Conservation (phyloP, 1,139 yeast species). For the Diutina ranongensis region DNA sequence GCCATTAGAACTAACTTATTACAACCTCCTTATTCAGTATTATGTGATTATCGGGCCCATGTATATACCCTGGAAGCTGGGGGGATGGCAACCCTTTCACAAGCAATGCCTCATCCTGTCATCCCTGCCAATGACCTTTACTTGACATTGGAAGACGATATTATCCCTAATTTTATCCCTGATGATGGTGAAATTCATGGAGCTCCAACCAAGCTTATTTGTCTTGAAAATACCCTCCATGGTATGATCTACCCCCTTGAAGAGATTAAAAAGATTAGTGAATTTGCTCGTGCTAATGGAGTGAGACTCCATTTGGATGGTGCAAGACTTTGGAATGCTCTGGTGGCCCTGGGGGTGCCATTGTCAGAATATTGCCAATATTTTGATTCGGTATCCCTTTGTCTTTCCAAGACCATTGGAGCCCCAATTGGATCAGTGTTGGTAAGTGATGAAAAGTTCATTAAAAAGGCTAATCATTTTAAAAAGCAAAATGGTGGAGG, state of each 20-base stretch:
- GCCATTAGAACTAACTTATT: slow-evolving; percentile 28
- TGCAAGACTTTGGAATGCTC: slow-evolving; percentile 37
- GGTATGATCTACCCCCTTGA: slow-evolving; percentile 34
- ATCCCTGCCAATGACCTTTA: slow-evolving; percentile 26
- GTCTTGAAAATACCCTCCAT: slow-evolving; percentile 35
- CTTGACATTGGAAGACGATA: slow-evolving; percentile 29
- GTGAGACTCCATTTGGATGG: slow-evolving; percentile 34
- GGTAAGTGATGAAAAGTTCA: slow-evolving; percentile 22
- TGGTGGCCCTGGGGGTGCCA: slow-evolving; percentile 28
- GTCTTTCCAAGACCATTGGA: slow-evolving; percentile 34
- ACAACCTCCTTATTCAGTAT: slow-evolving; percentile 34
- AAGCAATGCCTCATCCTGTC: slow-evolving; percentile 33
- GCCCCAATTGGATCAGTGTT: slow-evolving; percentile 37
- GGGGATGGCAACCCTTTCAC: slow-evolving; percentile 33
- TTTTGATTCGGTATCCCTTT: slow-evolving; percentile 34
- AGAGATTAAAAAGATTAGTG: slow-evolving; percentile 27
- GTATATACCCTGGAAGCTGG: slow-evolving; percentile 33
- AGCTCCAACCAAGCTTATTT: slow-evolving; percentile 36
- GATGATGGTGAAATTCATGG: slow-evolving; percentile 38
- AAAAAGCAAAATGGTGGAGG: slow-evolving; percentile 39
- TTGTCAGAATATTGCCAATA: slow-evolving; percentile 27
- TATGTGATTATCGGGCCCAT: slow-evolving; percentile 32
- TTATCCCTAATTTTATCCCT: slow-evolving; percentile 27
- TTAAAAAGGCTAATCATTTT: slow-evolving; percentile 34
- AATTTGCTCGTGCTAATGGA: slow-evolving; percentile 24